Conservation (phyloP, 495 filamentous ascomycete genomes). For the Trichoderma orchidacearum region DNA sequence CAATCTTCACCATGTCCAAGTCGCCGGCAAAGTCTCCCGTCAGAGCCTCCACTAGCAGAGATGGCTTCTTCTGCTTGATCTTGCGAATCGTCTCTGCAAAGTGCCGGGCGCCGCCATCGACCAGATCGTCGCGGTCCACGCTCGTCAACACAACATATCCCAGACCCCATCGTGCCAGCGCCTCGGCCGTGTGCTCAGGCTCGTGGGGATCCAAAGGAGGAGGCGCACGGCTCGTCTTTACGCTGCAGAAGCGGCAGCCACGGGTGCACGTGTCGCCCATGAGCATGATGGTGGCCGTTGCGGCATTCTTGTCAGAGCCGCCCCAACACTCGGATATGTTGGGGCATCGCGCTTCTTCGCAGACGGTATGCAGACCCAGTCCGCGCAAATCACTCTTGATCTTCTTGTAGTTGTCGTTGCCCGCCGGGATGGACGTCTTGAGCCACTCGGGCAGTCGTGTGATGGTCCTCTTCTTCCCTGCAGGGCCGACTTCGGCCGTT, state of each 20-base stretch:
- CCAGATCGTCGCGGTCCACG: slow-evolving; percentile 86
- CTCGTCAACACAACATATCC: slow-evolving; percentile 91
- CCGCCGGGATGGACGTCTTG: slow-evolving; percentile 82
- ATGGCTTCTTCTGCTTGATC: slow-evolving; percentile 81
- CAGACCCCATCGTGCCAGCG: slow-evolving; percentile 80
- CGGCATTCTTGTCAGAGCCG: slow-evolving; percentile 70
- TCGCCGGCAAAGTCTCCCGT: slow-evolving; percentile 84
- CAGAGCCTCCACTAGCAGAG: slow-evolving; percentile 84
- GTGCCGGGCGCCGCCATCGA: slow-evolving; percentile 77
- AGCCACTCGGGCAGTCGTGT: slow-evolving; percentile 88
- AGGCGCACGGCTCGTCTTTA: slow-evolving; percentile 74
- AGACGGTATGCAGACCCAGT: slow-evolving; percentile 84
- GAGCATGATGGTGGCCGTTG: slow-evolving; percentile 97
- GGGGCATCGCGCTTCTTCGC: slow-evolving; percentile 92
- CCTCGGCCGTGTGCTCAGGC: slow-evolving; percentile 92
- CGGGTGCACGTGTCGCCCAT: slow-evolving; percentile 98
- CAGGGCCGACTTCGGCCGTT: slow-evolving; percentile 73
- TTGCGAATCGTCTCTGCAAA: slow-evolving; percentile 89
- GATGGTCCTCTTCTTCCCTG: slow-evolving; percentile 72
- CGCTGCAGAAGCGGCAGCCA: slow-evolving; percentile 91
- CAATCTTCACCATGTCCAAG: slow-evolving; percentile 64
- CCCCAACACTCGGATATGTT: slow-evolving; percentile 99
- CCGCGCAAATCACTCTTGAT: slow-evolving; percentile 89
- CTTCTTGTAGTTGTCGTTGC: slow-evolving; percentile 66
- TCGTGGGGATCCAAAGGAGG: slow-evolving; percentile 86